phyloP scores from a whole-genome alignment of 306 rosid genomes.

The Castanea mollissima region DNA sequence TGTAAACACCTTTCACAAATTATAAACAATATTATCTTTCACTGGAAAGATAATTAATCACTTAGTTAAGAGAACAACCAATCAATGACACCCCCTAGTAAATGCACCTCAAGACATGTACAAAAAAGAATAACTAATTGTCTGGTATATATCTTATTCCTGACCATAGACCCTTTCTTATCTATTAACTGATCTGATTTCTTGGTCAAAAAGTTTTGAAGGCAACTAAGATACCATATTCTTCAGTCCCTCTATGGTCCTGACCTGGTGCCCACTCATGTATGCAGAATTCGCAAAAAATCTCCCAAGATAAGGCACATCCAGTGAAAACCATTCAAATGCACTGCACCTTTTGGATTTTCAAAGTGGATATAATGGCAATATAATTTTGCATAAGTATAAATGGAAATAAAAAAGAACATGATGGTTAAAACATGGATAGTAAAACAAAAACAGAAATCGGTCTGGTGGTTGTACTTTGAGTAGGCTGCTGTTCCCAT shows the following conservation, averaged over 20 bases:
- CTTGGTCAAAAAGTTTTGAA: neutral
- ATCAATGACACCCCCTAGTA: neutral
- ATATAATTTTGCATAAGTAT: too few species aligned
- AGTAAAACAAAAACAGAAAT: constrained; percentile 11
- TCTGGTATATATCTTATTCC: neutral
- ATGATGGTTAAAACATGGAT: neutral
- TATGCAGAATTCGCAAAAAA: neutral
- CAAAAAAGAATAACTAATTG: neutral
- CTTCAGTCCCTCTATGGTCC: neutral
- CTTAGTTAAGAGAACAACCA: constrained; percentile 4
- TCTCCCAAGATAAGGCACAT: neutral
- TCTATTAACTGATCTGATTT: neutral
- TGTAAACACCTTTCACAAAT: neutral
- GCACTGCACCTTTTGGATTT: neutral
- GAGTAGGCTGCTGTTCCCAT: constrained; percentile 69
- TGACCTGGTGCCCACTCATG: neutral
- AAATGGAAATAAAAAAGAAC: neutral
- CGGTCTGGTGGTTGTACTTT: constrained; percentile 45
- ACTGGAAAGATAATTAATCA: neutral
- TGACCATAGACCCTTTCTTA: neutral
- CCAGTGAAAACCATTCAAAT: neutral
- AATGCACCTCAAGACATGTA: neutral
- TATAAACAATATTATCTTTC: neutral
- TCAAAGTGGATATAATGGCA: neutral
- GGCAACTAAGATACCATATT: neutral